These are phyloP conservation scores for Fusarium sororula DNA, from an alignment of 2,329 filamentous ascomycete genomes.

Conservation along the genomic window DNA sequence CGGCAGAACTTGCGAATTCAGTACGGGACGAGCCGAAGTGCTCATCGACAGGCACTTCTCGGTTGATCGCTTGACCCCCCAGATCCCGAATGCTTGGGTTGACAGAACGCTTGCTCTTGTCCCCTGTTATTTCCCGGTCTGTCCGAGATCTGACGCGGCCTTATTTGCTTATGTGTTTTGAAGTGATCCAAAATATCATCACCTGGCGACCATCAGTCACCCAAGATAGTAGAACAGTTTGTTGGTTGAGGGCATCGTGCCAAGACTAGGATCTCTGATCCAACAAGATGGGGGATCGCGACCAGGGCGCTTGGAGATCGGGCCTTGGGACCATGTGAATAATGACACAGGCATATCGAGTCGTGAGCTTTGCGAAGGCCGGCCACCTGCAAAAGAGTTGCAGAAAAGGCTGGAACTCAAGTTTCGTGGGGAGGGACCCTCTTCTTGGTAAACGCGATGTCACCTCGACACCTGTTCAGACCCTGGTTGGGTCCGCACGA, in stretches of 20 bases:
- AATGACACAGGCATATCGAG: slow-evolving; percentile 36
- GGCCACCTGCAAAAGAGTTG: slow-evolving; percentile 14
- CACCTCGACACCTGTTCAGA: slow-evolving; percentile 35
- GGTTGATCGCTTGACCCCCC: slow-evolving; percentile 28
- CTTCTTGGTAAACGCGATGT: slow-evolving; percentile 35
- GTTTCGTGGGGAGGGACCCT: slow-evolving; percentile 34
- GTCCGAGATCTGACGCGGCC: slow-evolving; percentile 16
- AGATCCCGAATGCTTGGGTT: slow-evolving; percentile 32
- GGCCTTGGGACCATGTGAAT: slow-evolving; percentile 25
- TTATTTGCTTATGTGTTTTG: slow-evolving; percentile 6
- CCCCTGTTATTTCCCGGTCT: slow-evolving; percentile 21
- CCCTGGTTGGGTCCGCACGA: slow-evolving; percentile 37
- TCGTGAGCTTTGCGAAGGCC: slow-evolving; percentile 21
- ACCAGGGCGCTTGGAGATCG: slow-evolving; percentile 31
- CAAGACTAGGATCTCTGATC: slow-evolving; percentile 22
- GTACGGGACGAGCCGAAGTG: slow-evolving; percentile 42
- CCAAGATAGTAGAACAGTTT: slow-evolving; percentile 6
- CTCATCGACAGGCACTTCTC: slow-evolving; percentile 27
- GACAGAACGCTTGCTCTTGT: slow-evolving; percentile 21
- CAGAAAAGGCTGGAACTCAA: slow-evolving; percentile 5
- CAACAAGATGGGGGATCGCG: slow-evolving; percentile 22
- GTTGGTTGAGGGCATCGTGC: slow-evolving; percentile 3
- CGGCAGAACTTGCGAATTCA: slow-evolving; percentile 40
- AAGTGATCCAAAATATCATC: slow-evolving; percentile 2
- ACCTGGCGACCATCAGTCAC: background rate